Percentiles rank a stretch among this genome's conserved stretches.
Conservation (phyloP, 148 eudicot genomes). For the Talinum fruticosum region DNA sequence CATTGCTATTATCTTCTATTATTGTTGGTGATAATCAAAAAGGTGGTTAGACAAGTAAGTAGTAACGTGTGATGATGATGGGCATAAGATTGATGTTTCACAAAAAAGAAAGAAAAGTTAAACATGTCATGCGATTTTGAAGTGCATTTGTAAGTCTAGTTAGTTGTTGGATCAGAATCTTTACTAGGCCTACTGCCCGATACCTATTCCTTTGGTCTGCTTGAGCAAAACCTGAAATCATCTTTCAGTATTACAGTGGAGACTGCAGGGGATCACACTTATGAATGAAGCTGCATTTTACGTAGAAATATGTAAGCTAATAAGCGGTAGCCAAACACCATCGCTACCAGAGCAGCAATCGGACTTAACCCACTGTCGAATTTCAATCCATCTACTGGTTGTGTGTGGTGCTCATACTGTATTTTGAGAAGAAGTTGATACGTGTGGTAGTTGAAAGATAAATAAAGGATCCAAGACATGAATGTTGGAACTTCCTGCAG, state of each 20-base stretch:
- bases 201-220: not conserved
- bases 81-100: no score
- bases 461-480: conserved; percentile 73
- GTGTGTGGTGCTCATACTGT: conserved; percentile 48
- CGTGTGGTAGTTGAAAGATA: conserved; percentile 90
- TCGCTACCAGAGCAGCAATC: conserved; percentile 34
- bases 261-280: not conserved
- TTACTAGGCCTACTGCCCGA: no score
- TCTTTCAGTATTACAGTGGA: not conserved
- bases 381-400: conserved; percentile 18
- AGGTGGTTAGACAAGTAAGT: no score
- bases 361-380: conserved; percentile 35
- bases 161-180: no score
- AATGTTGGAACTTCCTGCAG: conserved; percentile 74
- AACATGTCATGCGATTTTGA: no score
- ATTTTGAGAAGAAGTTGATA: conserved; percentile 86
- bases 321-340: conserved; percentile 50
- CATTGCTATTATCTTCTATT: no score
- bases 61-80: no score
- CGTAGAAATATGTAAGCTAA: conserved; percentile 40
- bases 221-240: not conserved
- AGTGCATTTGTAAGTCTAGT: no score
- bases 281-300: conserved; percentile 35
- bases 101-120: no score
- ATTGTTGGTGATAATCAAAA: no score